Base-by-base conservation (phyloP, 495 filamentous ascomycete genomes). In the Penicillium simplicissimum region DNA sequence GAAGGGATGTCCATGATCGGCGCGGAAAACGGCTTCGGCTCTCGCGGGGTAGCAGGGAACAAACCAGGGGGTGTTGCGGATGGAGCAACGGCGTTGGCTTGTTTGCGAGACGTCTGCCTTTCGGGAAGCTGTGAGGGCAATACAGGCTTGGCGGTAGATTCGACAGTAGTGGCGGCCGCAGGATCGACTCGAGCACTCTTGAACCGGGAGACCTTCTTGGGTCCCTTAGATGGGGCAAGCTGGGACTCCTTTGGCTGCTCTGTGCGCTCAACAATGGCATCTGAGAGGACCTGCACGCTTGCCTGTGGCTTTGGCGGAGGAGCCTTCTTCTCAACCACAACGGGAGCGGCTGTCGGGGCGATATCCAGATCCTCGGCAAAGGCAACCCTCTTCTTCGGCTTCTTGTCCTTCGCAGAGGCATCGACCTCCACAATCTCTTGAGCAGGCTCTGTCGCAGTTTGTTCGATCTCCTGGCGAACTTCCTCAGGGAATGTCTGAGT, bases 331-430 rank as follows among this genome's bases (percentile, higher is more conserved):
- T 70, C 65, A 3, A 56, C 23, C 17, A 38, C 58, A 14, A 71
- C 67, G 8, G 69, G 52, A 25, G 74, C 66, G 14, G 79, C 53
- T 9, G 70, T 62, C 51, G 83, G 80, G 3, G 87, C 84, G 60
- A 96, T 89, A 67, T 97, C 89, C 45, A 96, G 82, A 23, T 85
- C 82, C 25, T 86, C 68, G 4, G 92, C 88, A 72, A 96, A 96
- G 8, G 96, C 91, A 28, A 85, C 85, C 74, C 93, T 96, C 79
- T 90, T 91, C 61, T 78, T 78, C 4, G 71, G 62, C 45, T 81
- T 82, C 48, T 74, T 67, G 40, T 64, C 65, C 31, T 68, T 60
- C 25, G 23, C 56, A 19, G 65, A 47, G 45, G 43, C 48, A 11
- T 60, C 59, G 0, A 55, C 43, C 8, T 53, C 21, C 1, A 66